Evolutionary conservation across 805 yeast genomes (phyloP), one percentile per base, ranked within the genome.

Genomic region (Priceomyces castillae): DNA sequence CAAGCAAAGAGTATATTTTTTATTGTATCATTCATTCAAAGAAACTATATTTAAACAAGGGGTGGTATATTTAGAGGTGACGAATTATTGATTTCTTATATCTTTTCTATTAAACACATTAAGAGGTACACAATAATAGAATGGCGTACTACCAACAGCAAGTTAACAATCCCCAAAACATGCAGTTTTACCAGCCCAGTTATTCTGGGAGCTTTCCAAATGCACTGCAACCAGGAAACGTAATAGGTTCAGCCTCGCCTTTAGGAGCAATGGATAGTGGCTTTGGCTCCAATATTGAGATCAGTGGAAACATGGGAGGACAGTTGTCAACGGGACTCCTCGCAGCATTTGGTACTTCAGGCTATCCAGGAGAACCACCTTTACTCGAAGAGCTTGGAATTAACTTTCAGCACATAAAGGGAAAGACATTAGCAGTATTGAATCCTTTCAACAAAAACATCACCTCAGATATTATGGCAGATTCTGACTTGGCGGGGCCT

Each of bases 351-450:
- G 87, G 97, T 1, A 86, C 97, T 0, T 74, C 85, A 0, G 99
- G 99, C 0, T 94, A 94, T 58, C 82, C 96, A 0, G 92, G 90
- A n/a, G 99, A 94, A 62, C 90, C 96, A 0, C 90, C 97, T 2
- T 70, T 94, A 37, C 69, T 94, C 40, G 96, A 94, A 60, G 99
- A 94, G 59, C 65, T 94, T 19, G 99, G 98, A 2, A 87, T 94
- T 58, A 90, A 94, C 62, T 94, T 94, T 57, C 76, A 75, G 33
- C 97, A 92, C 58, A 92, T 94, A 51, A 80, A 82, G 54, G 74
- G 80, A 28, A 94, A 88, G 71, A 94, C 98, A 0, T 64, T 80
- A 57, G 87, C 92, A 1, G 98, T 90, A 9, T 74, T 94, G 60
- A 85, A 86, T 53, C 95, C 97, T 11, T 74, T 81, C 37, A 77